Evolutionary conservation across 345 rosid genomes (phyloP).

Genomic region (Euphorbia pulcherrima): DNA sequence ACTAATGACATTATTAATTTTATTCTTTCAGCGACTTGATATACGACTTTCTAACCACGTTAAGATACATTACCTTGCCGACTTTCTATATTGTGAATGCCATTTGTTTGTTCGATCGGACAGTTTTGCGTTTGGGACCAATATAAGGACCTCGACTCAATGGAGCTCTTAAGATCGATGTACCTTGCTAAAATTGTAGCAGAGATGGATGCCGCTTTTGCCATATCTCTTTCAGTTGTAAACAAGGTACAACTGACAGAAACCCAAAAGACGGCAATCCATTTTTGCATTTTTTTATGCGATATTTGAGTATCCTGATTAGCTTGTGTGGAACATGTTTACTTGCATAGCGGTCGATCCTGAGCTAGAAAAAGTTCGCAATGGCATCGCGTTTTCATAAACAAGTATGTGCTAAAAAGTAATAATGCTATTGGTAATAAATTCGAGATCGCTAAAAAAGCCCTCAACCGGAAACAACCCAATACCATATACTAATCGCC

Average conservation of each 20-base stretch:
- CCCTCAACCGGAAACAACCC: no score
- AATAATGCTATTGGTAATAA: conserved; percentile 39
- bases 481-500: no score
- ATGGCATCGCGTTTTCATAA: conserved; percentile 66
- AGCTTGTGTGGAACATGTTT: conserved; percentile 66
- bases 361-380: conserved; percentile 60
- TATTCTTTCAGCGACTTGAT: conserved; percentile 68
- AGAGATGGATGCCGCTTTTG: conserved; percentile 69
- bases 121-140: conserved; percentile 94
- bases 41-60: conserved; percentile 64
- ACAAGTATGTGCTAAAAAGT: conserved; percentile 57
- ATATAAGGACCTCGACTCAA: conserved; percentile 71
- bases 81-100: conserved; percentile 78
- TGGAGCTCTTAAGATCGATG: conserved; percentile 73
- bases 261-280: conserved; percentile 64
- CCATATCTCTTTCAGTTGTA: conserved; percentile 66
- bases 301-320: conserved; percentile 61
- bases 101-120: conserved; percentile 7
- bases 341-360: conserved; percentile 64
- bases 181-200: conserved; percentile 79
- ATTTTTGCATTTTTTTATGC: conserved; percentile 76
- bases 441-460: conserved; percentile 70
- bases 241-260: conserved; percentile 60
- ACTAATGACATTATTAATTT: not conserved
- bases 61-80: conserved; percentile 68